These are phyloP conservation scores for Bryoglossum gracile DNA, from an alignment of 495 filamentous ascomycete genomes.

Conservation along the genomic window DNA sequence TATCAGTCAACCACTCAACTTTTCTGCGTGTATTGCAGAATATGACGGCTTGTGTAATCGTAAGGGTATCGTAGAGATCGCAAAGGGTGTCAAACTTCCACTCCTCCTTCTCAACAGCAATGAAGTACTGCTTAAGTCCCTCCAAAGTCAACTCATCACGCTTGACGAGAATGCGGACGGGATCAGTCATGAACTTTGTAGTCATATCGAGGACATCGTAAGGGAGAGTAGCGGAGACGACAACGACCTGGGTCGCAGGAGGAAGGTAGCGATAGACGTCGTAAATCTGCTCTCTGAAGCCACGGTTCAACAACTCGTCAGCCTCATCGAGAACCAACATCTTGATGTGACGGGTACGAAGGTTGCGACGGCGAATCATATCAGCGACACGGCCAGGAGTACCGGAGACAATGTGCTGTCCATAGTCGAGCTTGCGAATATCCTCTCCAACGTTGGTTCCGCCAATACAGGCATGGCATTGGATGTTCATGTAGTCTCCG, in stretches of 20 bases:
- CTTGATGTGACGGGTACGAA: slow-evolving; percentile 93
- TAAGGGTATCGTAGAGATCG: slow-evolving; percentile 97
- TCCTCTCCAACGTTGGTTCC: slow-evolving; percentile 97
- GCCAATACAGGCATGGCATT: slow-evolving; percentile 98
- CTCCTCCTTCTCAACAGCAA: slow-evolving; percentile 98
- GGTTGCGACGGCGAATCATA: slow-evolving; percentile 95
- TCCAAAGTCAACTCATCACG: slow-evolving; percentile 98
- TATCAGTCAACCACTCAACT: slow-evolving; percentile 99
- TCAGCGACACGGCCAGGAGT: slow-evolving; percentile 94
- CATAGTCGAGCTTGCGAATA: slow-evolving; percentile 93
- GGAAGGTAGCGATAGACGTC: slow-evolving; percentile 97
- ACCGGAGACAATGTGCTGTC: slow-evolving; percentile 93
- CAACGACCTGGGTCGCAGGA: slow-evolving; percentile 92
- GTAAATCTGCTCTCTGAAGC: slow-evolving; percentile 99
- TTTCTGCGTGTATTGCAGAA: slow-evolving; percentile 99
- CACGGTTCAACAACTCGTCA: slow-evolving; percentile 83
- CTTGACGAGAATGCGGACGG: slow-evolving; percentile 98
- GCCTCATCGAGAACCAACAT: slow-evolving; percentile 99
- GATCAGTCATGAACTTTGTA: slow-evolving; percentile 99
- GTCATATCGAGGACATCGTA: slow-evolving; percentile 99
- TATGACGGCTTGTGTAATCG: slow-evolving; percentile 98
- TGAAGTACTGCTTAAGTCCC: slow-evolving; percentile 98
- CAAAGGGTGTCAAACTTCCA: slow-evolving; percentile 99
- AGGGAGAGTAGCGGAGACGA: slow-evolving; percentile 93
- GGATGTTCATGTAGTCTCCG: slow-evolving; percentile 98